Evolutionary conservation across 257 asterid genomes (phyloP), one percentile per base, ranked within the genome.

Genomic region (Solanum gracilifrons): DNA sequence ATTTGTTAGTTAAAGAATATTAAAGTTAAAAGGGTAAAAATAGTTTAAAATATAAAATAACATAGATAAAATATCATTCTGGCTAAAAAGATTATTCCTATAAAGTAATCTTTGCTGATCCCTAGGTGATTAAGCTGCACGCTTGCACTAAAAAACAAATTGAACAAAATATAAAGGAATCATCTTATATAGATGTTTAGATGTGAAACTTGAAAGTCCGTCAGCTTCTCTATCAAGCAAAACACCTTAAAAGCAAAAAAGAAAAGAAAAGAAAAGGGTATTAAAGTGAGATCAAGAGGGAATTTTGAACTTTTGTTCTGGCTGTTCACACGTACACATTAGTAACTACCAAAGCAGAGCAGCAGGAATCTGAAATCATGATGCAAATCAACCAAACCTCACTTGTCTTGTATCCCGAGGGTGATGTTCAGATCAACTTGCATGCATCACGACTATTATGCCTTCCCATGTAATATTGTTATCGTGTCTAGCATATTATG

Each of bases 31-130:
- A 11, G 2, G 13, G 0, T 41, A 11, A 41, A 41, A 41, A 0
- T 41, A 41, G 10, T 41, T 41, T 3, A 41, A 41, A 41, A 41
- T 4, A 0, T 41, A 41, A 41, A 41, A 41, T 41, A 41, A 41
- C 48, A 41, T 41, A 3, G 48, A 41, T 41, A 41, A 41, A 41
- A 39, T 41, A 41, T 41, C 4, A 3, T 41, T 41, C 15, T 41
- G 13, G 1, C 4, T 5, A 3, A 41, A 41, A 41, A 41, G 48
- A 10, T 41, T 41, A 3, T 41, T 41, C 5, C 48, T 41, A 77
- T 7, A 91, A 84, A 80, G 85, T 85, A 39, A 86, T 80, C 21
- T 85, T 90, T 88, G 90, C 91, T 90, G 92, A 94, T 94, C 96
- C 98, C 98, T 83, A 94, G 91, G 71, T 87, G 68, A 13, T 80